These are phyloP conservation scores for Hanseniaspora valbyensis DNA, from an alignment of 805 yeast genomes.

Conservation along the genomic window DNA sequence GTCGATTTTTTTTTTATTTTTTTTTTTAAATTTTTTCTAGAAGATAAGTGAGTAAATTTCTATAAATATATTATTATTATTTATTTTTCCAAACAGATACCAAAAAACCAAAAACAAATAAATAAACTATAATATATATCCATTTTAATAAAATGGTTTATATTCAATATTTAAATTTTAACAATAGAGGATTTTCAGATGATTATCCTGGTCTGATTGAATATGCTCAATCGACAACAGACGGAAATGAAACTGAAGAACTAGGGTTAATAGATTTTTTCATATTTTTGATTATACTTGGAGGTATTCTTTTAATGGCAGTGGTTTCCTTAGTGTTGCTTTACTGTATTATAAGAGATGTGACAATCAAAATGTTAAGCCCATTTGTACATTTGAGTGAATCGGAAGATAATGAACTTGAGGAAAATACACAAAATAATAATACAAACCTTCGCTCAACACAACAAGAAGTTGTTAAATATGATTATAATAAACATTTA, in stretches of 20 bases:
- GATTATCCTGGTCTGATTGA: neutral
- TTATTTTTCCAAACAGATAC: too few species aligned
- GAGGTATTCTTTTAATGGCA: constrained; percentile 18
- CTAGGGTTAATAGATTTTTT: constrained; percentile 8
- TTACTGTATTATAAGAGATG: constrained; percentile 17
- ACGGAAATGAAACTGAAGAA: neutral
- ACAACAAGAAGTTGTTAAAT: constrained; percentile 17
- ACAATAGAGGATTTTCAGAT: neutral
- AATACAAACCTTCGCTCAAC: too few species aligned
- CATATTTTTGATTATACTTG: constrained; percentile 2
- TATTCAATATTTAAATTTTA: neutral
- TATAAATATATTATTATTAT: too few species aligned
- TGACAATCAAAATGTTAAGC: constrained; percentile 16
- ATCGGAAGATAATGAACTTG: constrained; percentile 4
- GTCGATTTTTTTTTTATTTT: too few species aligned
- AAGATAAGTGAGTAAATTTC: too few species aligned
- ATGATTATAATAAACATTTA: constrained; percentile 41
- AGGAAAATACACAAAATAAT: constrained; percentile 9
- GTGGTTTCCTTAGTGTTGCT: constrained; percentile 17
- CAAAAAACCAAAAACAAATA: too few species aligned
- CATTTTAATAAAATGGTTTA: neutral
- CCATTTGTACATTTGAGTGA: constrained; percentile 15
- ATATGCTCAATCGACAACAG: neutral
- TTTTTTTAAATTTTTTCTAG: too few species aligned
- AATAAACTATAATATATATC: too few species aligned